These are phyloP conservation scores for Xylariaceae sp. DNA, from an alignment of 2,329 filamentous ascomycete genomes.

Conservation along the genomic window DNA sequence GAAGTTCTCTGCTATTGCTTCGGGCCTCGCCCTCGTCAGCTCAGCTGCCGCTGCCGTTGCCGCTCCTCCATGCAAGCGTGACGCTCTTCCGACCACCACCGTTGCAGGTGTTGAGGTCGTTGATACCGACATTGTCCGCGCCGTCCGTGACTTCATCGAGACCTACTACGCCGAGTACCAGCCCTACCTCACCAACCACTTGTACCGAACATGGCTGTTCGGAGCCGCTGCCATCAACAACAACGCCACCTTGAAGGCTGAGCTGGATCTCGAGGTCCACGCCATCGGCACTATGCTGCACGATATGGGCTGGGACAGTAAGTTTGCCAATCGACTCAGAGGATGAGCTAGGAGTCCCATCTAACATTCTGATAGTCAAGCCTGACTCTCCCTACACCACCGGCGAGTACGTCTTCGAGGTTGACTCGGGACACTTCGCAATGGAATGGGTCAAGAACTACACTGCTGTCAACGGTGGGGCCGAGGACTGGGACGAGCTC, in stretches of 20 bases:
- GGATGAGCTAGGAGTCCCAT: too few species aligned
- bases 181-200: conserved; percentile 10
- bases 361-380: conserved; percentile 5
- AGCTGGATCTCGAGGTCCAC: conserved; percentile 13
- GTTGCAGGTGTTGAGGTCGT: conserved; percentile 14
- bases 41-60: not conserved
- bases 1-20: not conserved
- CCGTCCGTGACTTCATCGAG: conserved; percentile 8
- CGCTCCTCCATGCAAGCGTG: not conserved
- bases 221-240: conserved; percentile 13
- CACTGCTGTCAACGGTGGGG: conserved; percentile 7
- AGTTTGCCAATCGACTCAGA: not conserved
- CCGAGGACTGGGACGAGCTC: conserved; percentile 10
- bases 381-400: conserved; percentile 11
- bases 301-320: conserved; percentile 14
- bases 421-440: conserved; percentile 13
- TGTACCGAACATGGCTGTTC: conserved; percentile 14
- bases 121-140: conserved; percentile 11
- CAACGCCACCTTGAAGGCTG: conserved; percentile 13
- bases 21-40: not conserved
- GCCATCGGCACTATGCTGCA: conserved; percentile 10
- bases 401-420: conserved; percentile 8
- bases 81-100: conserved; percentile 5
- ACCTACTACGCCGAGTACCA: conserved; percentile 13
- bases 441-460: conserved; percentile 18